Evolutionary conservation across 2,329 filamentous ascomycete genomes (phyloP).

Genomic region (Triangularia setosa): DNA sequence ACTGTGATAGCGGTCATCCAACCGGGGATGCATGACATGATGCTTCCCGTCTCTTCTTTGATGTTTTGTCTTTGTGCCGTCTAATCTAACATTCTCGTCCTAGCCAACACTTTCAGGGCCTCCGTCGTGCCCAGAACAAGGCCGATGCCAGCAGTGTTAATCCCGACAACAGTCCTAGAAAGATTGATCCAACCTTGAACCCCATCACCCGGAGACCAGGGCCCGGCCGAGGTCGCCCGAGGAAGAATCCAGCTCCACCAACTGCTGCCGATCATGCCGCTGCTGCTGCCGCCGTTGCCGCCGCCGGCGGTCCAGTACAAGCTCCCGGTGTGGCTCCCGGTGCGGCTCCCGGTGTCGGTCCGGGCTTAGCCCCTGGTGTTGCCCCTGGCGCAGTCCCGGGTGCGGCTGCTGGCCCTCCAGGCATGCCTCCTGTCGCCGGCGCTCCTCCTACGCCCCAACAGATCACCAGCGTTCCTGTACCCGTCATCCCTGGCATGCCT

Average conservation of each 20-base stretch:
- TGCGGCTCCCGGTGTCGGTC: background rate
- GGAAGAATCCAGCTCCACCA: constrained; percentile 35
- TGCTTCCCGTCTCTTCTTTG: background rate
- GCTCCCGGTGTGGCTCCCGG: background rate
- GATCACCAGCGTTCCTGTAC: background rate
- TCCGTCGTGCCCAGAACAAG: constrained; percentile 54
- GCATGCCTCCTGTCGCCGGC: background rate
- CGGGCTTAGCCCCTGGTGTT: background rate
- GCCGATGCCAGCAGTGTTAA: constrained; percentile 34
- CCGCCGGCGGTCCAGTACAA: constrained; percentile 11
- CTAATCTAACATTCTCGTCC: constrained; percentile 14
- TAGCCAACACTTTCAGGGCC: constrained; percentile 60
- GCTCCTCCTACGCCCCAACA: background rate
- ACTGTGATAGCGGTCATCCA: background rate
- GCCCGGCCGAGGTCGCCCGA: constrained; percentile 52
- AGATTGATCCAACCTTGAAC: constrained; percentile 49
- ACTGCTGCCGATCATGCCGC: constrained; percentile 14
- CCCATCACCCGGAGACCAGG: constrained; percentile 59
- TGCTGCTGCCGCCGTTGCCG: constrained; percentile 10
- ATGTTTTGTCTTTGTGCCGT: background rate
- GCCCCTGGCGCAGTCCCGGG: background rate
- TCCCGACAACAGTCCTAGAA: constrained; percentile 34
- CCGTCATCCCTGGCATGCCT: constrained; percentile 4
- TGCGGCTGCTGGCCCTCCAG: background rate
- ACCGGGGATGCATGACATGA: background rate